Base-by-base conservation (phyloP, 495 filamentous ascomycete genomes). In the Penicillium cosmopolitanum region DNA sequence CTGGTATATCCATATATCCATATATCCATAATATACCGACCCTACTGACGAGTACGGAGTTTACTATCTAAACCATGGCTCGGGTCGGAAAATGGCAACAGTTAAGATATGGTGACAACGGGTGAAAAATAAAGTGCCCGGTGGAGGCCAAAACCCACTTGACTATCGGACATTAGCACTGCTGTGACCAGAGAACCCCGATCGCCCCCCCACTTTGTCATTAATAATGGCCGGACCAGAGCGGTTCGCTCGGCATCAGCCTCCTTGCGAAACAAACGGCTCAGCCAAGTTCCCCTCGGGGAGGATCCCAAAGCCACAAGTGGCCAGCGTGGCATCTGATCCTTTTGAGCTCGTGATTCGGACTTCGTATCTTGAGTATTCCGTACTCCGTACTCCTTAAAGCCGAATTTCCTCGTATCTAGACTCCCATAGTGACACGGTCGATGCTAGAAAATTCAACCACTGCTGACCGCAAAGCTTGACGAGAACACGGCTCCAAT, bases 341-440 rank as follows among this genome's bases (percentile, higher is more conserved):
- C 64, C 44, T 46, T 51, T 21, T 34, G 44, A 31, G 13, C 62
- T 66, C 67, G 60, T 70, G 63, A 68, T 56, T 66, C 63, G 60
- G 19, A 25, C 15, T 48, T 48, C 46, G 46, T 48, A 48, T n/a
- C 42, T 21, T 16, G 12, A 2, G 18, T 46, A n/a, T 7, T 38
- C 42, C 42, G 42, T 44, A 44, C 7, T 38, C 42, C 42, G 42
- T 44, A 44, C 7, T 31, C 28, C 28, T 2, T 31, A 31, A 31
- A 44, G 13, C 42, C 42, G 42, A 44, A 44, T 4, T 16, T 44
- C 42, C 55, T 65, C 67, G 67, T 65, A 70, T 70, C 55, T 36
- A 46, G 9, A 18, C 18, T 46, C 42, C 11, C 19, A 19, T 12
- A 48, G 16, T 46, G 7, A 48, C 8, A 21, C 21, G 15, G 46